A percentile compares a stretch with the other conserved stretches of the same genome.
Evolutionary conservation across 495 filamentous ascomycete genomes (phyloP).

Genomic region (Xylaria curta): DNA sequence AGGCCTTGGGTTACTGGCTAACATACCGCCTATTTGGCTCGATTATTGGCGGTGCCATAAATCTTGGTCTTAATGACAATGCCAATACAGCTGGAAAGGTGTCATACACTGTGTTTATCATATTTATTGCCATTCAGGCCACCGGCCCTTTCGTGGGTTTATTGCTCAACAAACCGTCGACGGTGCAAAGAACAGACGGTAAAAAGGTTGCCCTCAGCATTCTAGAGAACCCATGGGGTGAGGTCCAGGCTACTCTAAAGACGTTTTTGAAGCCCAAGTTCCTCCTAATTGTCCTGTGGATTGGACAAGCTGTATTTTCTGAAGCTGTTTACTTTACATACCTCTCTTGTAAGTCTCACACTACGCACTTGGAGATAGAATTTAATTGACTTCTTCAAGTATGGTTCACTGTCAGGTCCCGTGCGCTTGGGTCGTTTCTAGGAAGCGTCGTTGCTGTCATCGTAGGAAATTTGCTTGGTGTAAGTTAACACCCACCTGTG

Average conservation of each 20-base stretch:
- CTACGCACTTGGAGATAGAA: slow-evolving; percentile 7
- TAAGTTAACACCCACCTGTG: slow-evolving; percentile 22
- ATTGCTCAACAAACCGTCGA: slow-evolving; percentile 57
- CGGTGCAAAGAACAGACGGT: slow-evolving; percentile 65
- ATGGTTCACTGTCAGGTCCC: slow-evolving; percentile 67
- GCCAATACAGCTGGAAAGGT: slow-evolving; percentile 62
- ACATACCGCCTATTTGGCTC: slow-evolving; percentile 66
- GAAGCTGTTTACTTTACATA: slow-evolving; percentile 71
- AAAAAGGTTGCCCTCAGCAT: slow-evolving; percentile 58
- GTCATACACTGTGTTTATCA: slow-evolving; percentile 63
- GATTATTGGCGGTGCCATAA: slow-evolving; percentile 69
- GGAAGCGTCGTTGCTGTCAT: slow-evolving; percentile 65
- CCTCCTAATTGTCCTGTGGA: slow-evolving; percentile 63
- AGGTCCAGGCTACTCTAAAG: slow-evolving; percentile 58
- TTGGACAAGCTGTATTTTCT: slow-evolving; percentile 65
- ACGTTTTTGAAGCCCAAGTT: slow-evolving; percentile 61
- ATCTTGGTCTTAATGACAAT: slow-evolving; percentile 64
- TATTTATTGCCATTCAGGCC: slow-evolving; percentile 68
- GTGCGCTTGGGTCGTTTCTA: slow-evolving; percentile 67
- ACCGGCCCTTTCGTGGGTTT: slow-evolving; percentile 61
- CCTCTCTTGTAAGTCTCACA: slow-evolving; percentile 40
- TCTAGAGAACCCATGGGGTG: slow-evolving; percentile 51
- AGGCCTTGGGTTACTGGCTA: slow-evolving; percentile 67
- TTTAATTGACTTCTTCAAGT: slow-evolving; percentile 34
- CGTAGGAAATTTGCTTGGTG: slow-evolving; percentile 62